These are phyloP conservation scores for Grosmannia huntii DNA, from an alignment of 2,329 filamentous ascomycete genomes.

Conservation along the genomic window DNA sequence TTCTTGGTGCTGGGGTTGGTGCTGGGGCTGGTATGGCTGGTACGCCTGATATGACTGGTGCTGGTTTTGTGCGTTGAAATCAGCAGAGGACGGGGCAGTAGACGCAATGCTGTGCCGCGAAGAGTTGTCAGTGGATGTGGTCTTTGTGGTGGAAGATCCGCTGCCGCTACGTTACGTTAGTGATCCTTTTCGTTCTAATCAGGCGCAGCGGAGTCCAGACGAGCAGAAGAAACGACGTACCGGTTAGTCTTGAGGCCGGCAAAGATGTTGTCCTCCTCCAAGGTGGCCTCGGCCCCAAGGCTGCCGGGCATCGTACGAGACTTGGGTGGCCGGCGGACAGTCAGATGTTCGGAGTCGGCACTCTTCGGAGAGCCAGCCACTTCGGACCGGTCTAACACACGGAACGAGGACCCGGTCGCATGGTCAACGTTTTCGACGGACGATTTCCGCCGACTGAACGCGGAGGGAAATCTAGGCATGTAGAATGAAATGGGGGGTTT, in stretches of 20 bases:
- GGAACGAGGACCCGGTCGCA: slow-evolving; percentile 40
- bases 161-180: slow-evolving; percentile 32
- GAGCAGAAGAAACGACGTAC: slow-evolving; percentile 26
- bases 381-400: slow-evolving; percentile 43
- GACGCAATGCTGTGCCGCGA: slow-evolving; percentile 50
- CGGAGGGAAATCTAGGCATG: slow-evolving; percentile 51
- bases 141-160: slow-evolving; percentile 48
- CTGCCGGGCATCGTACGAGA: slow-evolving; percentile 25
- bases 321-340: slow-evolving; percentile 24
- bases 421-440: slow-evolving; percentile 42
- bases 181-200: background rate
- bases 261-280: slow-evolving; percentile 44
- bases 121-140: slow-evolving; percentile 45
- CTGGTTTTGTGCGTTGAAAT: slow-evolving; percentile 20
- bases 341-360: slow-evolving; percentile 34
- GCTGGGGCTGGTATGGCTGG: slow-evolving; percentile 1
- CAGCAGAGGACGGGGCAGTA: slow-evolving; percentile 48
- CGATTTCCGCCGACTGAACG: slow-evolving; percentile 47
- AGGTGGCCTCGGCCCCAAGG: slow-evolving; percentile 22
- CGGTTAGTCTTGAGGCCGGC: slow-evolving; percentile 40
- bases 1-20: slow-evolving; percentile 15
- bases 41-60: background rate
- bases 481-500: slow-evolving; percentile 19
- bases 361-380: slow-evolving; percentile 28
- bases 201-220: background rate